phyloP scores from a whole-genome alignment of 2,329 filamentous ascomycete genomes.

The Aspergillus latus region DNA sequence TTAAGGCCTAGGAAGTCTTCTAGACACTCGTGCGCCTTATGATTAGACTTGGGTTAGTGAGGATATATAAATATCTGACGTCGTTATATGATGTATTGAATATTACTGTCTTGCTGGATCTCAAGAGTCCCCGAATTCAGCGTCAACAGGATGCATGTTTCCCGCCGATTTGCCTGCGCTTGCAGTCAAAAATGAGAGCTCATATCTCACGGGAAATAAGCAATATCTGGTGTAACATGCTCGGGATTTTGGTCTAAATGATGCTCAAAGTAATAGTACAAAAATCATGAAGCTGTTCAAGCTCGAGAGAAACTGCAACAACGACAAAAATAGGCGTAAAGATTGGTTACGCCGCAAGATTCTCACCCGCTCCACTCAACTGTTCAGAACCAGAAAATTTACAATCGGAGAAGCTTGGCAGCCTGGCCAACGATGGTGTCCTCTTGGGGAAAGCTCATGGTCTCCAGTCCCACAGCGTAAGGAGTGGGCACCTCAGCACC shows the following conservation, averaged over 20 bases:
- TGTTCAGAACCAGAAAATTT: slow-evolving; percentile 34
- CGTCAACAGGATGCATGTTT: no score
- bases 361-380: slow-evolving; percentile 10
- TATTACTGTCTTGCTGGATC: no score
- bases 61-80: no score
- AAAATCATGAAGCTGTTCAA: slow-evolving; percentile 18
- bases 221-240: not conserved
- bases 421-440: slow-evolving; percentile 82
- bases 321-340: slow-evolving; percentile 29
- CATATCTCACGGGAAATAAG: no score
- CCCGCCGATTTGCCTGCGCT: no score
- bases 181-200: no score
- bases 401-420: slow-evolving; percentile 83
- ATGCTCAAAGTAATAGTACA: slow-evolving; percentile 29
- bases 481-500: slow-evolving; percentile 97
- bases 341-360: slow-evolving; percentile 28
- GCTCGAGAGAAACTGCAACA: slow-evolving; percentile 19
- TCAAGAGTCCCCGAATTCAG: no score
- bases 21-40: no score
- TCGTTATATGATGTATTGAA: no score
- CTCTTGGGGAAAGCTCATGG: slow-evolving; percentile 93
- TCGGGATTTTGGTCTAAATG: slow-evolving; percentile 16
- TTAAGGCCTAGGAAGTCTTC: not conserved
- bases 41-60: no score
- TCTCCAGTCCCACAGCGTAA: slow-evolving; percentile 88